These are phyloP conservation scores for Trichomonascaceae sp. DNA, from an alignment of 1,139 yeast genomes.

Conservation along the genomic window DNA sequence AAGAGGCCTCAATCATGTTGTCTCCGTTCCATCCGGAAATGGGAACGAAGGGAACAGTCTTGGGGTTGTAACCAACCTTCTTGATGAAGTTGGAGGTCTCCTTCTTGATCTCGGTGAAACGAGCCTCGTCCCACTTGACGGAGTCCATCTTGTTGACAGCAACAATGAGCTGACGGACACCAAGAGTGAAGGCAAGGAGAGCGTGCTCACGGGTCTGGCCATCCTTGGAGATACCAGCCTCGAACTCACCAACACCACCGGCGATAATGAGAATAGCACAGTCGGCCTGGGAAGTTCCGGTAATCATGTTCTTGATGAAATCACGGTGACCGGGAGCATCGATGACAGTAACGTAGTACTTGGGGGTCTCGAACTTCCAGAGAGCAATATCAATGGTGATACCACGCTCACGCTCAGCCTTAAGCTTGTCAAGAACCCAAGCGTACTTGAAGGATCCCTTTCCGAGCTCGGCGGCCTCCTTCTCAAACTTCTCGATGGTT, in stretches of 20 bases:
- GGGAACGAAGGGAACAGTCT: conserved; percentile 84
- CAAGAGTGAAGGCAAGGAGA: conserved; percentile 77
- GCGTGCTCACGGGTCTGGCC: conserved; percentile 96
- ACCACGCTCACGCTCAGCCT: conserved; percentile 97
- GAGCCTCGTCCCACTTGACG: conserved; percentile 70
- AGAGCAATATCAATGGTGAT: conserved; percentile 90
- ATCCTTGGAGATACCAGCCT: conserved; percentile 89
- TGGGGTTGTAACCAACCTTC: conserved; percentile 91
- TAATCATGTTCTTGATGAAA: conserved; percentile 90
- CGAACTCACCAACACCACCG: conserved; percentile 90
- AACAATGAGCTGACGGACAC: conserved; percentile 79
- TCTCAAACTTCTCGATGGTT: conserved; percentile 97
- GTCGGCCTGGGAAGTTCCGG: conserved; percentile 93
- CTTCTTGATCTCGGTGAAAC: conserved; percentile 73
- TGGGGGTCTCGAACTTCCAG: conserved; percentile 94
- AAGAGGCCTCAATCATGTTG: conserved; percentile 75
- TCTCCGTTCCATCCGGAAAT: conserved; percentile 93
- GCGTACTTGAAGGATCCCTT: conserved; percentile 99
- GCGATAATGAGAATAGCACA: conserved; percentile 85
- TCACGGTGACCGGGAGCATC: conserved; percentile 97
- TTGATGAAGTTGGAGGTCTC: conserved; percentile 80
- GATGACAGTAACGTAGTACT: conserved; percentile 83
- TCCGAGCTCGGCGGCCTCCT: conserved; percentile 97
- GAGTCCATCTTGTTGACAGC: conserved; percentile 94
- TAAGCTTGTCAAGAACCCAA: conserved; percentile 90